Conservation (phyloP, 441 rosid genomes). For the Metrosideros polymorpha region DNA sequence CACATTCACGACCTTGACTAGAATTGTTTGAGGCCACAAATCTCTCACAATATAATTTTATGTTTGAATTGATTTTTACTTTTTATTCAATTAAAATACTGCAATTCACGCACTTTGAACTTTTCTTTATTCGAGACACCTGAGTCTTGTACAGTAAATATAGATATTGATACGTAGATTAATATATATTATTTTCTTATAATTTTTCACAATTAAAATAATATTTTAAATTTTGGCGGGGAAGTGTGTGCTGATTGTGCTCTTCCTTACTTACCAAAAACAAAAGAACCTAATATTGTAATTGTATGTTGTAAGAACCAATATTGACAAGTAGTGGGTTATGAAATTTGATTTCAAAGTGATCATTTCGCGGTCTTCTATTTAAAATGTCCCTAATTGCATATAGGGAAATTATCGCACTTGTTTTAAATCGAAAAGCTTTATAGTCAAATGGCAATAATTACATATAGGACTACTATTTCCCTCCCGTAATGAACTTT, state of each 20-base stretch:
- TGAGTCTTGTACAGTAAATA: neutral
- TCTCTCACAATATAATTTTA: neutral
- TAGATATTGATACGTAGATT: fast-evolving
- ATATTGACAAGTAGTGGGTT: neutral
- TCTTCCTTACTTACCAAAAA: neutral
- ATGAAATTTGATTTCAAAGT: neutral
- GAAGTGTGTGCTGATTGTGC: too few relatives aligned
- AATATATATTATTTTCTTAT: neutral
- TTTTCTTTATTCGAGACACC: neutral
- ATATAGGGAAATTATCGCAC: neutral
- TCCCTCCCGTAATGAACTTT: too few relatives aligned
- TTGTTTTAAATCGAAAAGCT: too few relatives aligned
- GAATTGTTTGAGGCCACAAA: neutral
- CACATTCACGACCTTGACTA: neutral
- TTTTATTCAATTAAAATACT: neutral
- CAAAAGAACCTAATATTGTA: neutral
- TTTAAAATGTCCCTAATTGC: neutral
- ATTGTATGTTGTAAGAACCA: neutral
- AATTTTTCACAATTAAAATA: neutral
- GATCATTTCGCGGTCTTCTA: neutral
- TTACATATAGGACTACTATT: too few relatives aligned
- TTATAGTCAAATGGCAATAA: too few relatives aligned
- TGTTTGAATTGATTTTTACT: neutral
- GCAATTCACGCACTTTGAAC: neutral
- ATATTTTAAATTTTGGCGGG: neutral